These are phyloP conservation scores for Pyricularia sp. DNA, from an alignment of 2,329 filamentous ascomycete genomes.

Conservation along the genomic window DNA sequence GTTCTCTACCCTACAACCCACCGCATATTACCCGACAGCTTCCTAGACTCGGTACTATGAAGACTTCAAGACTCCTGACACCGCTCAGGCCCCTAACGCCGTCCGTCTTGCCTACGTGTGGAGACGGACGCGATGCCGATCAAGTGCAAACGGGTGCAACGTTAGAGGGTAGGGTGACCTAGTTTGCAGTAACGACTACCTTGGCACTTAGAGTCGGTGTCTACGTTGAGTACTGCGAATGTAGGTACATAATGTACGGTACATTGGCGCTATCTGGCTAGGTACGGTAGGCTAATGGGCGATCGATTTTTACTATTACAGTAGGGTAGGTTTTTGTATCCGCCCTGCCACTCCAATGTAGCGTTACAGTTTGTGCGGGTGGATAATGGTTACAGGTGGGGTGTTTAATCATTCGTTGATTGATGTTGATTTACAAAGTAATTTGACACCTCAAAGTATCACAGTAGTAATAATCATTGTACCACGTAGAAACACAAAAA, in stretches of 20 bases:
- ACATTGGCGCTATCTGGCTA: too few species aligned
- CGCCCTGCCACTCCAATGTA: not conserved
- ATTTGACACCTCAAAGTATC: too few species aligned
- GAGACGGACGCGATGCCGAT: not conserved
- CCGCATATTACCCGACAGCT: not conserved
- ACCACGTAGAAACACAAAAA: not conserved
- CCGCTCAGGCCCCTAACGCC: not conserved
- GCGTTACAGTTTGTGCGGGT: not conserved
- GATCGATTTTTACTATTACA: too few species aligned
- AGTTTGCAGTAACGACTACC: not conserved
- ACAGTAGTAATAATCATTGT: too few species aligned
- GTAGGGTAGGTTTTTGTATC: not conserved
- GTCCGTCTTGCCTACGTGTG: not conserved
- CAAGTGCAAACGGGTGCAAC: not conserved
- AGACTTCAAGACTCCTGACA: not conserved
- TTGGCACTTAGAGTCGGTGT: not conserved
- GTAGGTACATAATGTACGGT: too few species aligned
- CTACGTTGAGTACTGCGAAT: too few species aligned
- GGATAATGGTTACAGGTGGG: not conserved
- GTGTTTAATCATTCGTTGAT: not conserved
- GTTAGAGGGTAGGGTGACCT: not conserved
- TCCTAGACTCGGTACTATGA: not conserved
- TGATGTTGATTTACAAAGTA: not conserved
- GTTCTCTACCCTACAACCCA: too few species aligned
- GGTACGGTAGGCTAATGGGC: too few species aligned